phyloP scores from a whole-genome alignment of 169 alveolate species.

The Toxoplasma gondii region DNA sequence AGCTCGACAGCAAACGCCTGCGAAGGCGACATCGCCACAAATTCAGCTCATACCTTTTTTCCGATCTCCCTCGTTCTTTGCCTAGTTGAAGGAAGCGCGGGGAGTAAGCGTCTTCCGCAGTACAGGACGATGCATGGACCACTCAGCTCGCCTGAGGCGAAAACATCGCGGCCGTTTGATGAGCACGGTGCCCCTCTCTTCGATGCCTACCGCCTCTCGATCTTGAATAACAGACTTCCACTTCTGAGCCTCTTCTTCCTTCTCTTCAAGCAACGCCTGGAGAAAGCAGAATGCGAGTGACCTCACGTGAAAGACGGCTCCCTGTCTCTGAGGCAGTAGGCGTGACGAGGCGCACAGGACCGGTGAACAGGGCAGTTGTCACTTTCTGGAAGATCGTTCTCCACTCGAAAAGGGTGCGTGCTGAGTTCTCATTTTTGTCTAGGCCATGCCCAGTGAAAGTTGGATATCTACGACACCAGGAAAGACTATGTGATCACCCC shows the following conservation, averaged over 20 bases:
- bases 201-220: neutral
- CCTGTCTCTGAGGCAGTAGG: too few species aligned
- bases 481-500: too few species aligned
- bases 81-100: neutral
- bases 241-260: neutral
- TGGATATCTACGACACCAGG: too few species aligned
- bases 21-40: neutral
- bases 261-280: conserved; percentile 13
- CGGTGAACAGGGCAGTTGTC: too few species aligned
- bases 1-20: neutral
- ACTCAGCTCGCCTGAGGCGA: neutral
- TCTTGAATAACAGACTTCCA: neutral
- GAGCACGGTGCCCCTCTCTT: neutral
- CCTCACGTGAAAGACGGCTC: neutral
- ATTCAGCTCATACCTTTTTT: too few species aligned
- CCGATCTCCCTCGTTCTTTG: too few species aligned
- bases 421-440: too few species aligned
- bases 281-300: neutral
- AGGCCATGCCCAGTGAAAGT: too few species aligned
- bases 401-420: too few species aligned
- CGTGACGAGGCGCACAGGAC: too few species aligned
- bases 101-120: neutral
- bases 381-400: too few species aligned
- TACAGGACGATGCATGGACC: neutral
- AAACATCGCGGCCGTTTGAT: neutral